These are phyloP conservation scores for Aspergillus carlsbadensis DNA, from an alignment of 495 filamentous ascomycete species.

Conservation along the genomic window DNA sequence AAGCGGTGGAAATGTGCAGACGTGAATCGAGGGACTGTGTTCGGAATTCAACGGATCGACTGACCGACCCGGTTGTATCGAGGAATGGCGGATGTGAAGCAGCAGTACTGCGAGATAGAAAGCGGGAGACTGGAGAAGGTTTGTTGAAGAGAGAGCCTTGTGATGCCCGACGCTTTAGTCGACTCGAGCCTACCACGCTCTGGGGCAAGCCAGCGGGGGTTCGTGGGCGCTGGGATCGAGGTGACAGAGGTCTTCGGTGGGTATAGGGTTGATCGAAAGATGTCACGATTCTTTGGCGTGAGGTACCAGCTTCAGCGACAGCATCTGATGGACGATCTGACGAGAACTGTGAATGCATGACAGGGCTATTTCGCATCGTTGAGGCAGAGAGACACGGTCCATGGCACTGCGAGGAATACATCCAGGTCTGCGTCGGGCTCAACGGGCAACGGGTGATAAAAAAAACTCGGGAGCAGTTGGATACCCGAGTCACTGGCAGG, in stretches of 20 bases:
- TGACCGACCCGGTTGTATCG: conserved; percentile 34
- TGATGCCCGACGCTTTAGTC: conserved; percentile 41
- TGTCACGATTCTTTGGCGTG: conserved; percentile 15
- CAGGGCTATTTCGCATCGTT: conserved; percentile 26
- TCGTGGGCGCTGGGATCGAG: conserved; percentile 12
- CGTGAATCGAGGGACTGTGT: conserved; percentile 38
- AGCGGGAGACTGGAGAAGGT: conserved; percentile 41
- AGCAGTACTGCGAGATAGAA: conserved; percentile 39
- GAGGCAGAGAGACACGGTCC: conserved; percentile 33
- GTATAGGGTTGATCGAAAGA: conserved; percentile 14
- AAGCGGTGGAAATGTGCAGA: conserved; percentile 37
- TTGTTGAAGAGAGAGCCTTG: conserved; percentile 41
- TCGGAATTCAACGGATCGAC: conserved; percentile 28
- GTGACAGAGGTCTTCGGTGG: conserved; percentile 22
- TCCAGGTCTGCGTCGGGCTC: conserved; percentile 25
- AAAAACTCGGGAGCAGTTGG: conserved; percentile 6
- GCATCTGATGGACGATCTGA: conserved; percentile 15
- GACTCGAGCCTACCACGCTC: conserved; percentile 15
- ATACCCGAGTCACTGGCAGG: not conserved
- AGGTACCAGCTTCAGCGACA: conserved; percentile 13
- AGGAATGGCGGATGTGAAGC: conserved; percentile 42
- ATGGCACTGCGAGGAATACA: conserved; percentile 40
- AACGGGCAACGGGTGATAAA: conserved; percentile 9
- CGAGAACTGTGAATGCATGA: conserved; percentile 31
- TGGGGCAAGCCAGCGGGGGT: conserved; percentile 19